phyloP scores from a whole-genome alignment of 768 basidiomycete species.

The Cyathus striatus region DNA sequence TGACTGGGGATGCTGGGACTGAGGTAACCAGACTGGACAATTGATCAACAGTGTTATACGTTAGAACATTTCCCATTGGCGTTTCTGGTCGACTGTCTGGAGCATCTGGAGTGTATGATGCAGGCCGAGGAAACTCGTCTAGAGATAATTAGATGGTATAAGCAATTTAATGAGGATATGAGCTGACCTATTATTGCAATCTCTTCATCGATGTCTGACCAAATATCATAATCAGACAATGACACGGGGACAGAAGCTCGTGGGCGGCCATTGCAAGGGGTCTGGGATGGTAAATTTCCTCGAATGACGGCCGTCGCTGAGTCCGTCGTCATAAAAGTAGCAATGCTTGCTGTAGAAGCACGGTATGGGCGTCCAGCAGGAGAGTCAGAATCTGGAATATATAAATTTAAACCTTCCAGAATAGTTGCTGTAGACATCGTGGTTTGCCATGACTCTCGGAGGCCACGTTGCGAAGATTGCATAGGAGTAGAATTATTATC shows the following conservation, averaged over 20 bases:
- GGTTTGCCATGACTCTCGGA: slow-evolving; percentile 44
- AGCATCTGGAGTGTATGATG: slow-evolving; percentile 24
- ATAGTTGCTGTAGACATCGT: slow-evolving; percentile 31
- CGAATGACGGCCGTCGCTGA: slow-evolving; percentile 59
- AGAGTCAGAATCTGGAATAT: slow-evolving; percentile 29
- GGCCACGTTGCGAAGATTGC: slow-evolving; percentile 11
- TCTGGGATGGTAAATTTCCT: slow-evolving; percentile 27
- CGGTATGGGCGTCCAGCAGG: slow-evolving; percentile 27
- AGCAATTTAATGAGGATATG: slow-evolving; percentile 1
- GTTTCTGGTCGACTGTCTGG: slow-evolving; percentile 22
- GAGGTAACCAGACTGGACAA: neutral
- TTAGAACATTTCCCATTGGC: slow-evolving; percentile 12
- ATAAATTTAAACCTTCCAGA: slow-evolving; percentile 33
- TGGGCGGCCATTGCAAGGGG: slow-evolving; percentile 9
- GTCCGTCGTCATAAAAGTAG: slow-evolving; percentile 50
- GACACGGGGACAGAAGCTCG: slow-evolving; percentile 29
- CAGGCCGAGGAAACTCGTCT: slow-evolving; percentile 40
- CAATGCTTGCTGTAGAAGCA: slow-evolving; percentile 47
- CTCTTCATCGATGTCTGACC: slow-evolving; percentile 30
- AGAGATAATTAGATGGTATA: slow-evolving; percentile 2
- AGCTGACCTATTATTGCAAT: slow-evolving; percentile 26
- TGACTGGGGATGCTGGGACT: neutral
- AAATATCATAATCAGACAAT: slow-evolving; percentile 37
- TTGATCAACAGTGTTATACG: neutral
- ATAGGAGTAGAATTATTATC: neutral